phyloP scores from a whole-genome alignment of 768 basidiomycete genomes.

The Tephrocybe sp. region DNA sequence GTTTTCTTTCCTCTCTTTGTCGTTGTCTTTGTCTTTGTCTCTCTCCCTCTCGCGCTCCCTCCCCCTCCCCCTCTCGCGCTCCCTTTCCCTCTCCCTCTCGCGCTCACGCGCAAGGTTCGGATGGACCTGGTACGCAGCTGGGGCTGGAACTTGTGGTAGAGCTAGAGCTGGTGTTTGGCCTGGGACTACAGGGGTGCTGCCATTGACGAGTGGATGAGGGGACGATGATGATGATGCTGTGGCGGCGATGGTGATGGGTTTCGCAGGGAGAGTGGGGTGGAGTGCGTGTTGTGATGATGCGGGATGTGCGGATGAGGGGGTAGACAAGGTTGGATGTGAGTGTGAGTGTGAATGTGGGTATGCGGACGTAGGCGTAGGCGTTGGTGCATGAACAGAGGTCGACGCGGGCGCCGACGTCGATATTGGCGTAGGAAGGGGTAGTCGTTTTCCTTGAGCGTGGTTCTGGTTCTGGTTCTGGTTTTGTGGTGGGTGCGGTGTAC shows the following conservation, averaged over 20 bases:
- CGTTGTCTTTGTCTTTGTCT: not conserved
- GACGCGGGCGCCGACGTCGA: not conserved
- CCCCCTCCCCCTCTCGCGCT: not conserved
- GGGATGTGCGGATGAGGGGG: not conserved
- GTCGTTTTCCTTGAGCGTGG: no score
- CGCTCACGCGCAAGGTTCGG: no score
- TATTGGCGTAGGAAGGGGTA: no score
- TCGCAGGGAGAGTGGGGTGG: constrained; percentile 15
- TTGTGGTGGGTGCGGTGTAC: no score
- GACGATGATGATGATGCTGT: not conserved
- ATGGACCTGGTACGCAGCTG: not conserved
- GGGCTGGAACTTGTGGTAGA: not conserved
- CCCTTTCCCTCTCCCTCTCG: not conserved
- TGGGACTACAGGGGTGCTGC: not conserved
- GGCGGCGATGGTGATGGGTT: constrained; percentile 7
- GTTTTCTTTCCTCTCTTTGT: not conserved
- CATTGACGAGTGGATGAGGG: not conserved
- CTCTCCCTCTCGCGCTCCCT: constrained; percentile 2
- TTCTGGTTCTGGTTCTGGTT: no score
- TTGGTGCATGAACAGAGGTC: not conserved
- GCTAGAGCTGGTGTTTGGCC: not conserved
- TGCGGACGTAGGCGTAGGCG: not conserved
- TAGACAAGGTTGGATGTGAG: not conserved
- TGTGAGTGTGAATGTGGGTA: not conserved
- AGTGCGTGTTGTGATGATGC: not conserved